Conservation (phyloP, 257 asterid species). For the Solanum medicagineum region DNA sequence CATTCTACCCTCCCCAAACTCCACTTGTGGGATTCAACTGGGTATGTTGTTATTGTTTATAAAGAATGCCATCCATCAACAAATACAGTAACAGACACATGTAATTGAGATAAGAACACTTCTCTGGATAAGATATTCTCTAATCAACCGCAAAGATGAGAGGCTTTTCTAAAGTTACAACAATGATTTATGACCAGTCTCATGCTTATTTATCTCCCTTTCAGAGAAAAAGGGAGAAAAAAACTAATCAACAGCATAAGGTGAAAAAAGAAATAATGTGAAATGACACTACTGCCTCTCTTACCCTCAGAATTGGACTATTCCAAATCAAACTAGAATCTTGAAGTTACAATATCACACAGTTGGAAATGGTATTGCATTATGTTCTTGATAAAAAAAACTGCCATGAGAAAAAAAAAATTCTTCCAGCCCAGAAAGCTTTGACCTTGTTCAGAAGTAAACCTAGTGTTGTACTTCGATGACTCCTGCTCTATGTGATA, state of each 20-base stretch:
- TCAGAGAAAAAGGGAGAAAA: background rate
- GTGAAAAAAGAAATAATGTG: background rate
- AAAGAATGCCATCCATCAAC: background rate
- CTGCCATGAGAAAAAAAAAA: background rate
- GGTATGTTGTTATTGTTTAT: too few species aligned
- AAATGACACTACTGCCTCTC: background rate
- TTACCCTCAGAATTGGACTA: background rate
- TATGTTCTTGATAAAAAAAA: background rate
- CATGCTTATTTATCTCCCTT: background rate
- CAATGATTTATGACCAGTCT: background rate
- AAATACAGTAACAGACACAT: background rate
- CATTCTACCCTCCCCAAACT: too few species aligned
- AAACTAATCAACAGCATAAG: background rate
- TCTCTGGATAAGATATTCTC: background rate
- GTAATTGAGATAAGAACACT: background rate
- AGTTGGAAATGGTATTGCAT: slow-evolving; percentile 1
- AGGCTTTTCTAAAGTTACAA: background rate
- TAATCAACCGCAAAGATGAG: background rate
- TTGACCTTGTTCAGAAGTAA: background rate
- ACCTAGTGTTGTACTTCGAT: background rate
- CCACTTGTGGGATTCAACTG: too few species aligned
- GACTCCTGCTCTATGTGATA: background rate
- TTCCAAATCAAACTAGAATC: slow-evolving; percentile 3
- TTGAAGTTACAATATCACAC: slow-evolving; percentile 9
- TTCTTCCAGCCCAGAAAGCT: background rate